Percentiles rank a stretch among this genome's conserved stretches.
Evolutionary conservation across 2,329 filamentous ascomycete species (phyloP).

Genomic region (Huntiella abstrusa): DNA sequence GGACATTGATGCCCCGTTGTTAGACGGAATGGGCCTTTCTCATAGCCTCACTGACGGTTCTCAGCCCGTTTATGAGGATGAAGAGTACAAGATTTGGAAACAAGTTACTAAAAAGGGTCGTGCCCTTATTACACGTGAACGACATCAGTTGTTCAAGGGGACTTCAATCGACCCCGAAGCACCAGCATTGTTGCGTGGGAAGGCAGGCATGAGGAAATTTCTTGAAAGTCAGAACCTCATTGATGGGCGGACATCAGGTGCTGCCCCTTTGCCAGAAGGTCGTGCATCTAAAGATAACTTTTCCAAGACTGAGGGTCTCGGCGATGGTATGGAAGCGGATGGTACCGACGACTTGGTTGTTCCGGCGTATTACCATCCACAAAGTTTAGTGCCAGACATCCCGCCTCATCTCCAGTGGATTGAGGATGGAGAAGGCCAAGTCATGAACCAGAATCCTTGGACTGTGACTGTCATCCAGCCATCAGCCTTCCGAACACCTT

Average conservation of each 20-base stretch:
- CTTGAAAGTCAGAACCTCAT: constrained; percentile 20
- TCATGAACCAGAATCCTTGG: constrained; percentile 74
- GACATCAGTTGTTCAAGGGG: constrained; percentile 70
- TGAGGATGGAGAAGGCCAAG: constrained; percentile 73
- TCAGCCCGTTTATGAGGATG: constrained; percentile 70
- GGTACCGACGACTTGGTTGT: constrained; percentile 44
- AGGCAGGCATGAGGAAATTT: constrained; percentile 78
- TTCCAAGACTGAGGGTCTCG: constrained; percentile 38
- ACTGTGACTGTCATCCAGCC: constrained; percentile 59
- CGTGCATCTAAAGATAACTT: constrained; percentile 3
- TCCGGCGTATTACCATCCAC: constrained; percentile 84
- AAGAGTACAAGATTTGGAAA: constrained; percentile 97
- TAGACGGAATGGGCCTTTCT: constrained; percentile 44
- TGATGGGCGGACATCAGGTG: constrained; percentile 19
- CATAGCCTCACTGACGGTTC: constrained; percentile 45
- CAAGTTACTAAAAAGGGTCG: constrained; percentile 95
- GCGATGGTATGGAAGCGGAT: constrained; percentile 74
- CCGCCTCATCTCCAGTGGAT: constrained; percentile 64
- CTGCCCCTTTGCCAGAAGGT: constrained; percentile 14
- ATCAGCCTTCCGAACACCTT: constrained; percentile 56
- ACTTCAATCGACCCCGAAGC: constrained; percentile 67
- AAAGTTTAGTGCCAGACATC: constrained; percentile 73
- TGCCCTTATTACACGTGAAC: constrained; percentile 67
- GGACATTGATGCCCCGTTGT: constrained; percentile 64
- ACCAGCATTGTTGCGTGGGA: constrained; percentile 66